Conservation (phyloP, 2,329 filamentous ascomycete species). For the Apiospora malaysiana region DNA sequence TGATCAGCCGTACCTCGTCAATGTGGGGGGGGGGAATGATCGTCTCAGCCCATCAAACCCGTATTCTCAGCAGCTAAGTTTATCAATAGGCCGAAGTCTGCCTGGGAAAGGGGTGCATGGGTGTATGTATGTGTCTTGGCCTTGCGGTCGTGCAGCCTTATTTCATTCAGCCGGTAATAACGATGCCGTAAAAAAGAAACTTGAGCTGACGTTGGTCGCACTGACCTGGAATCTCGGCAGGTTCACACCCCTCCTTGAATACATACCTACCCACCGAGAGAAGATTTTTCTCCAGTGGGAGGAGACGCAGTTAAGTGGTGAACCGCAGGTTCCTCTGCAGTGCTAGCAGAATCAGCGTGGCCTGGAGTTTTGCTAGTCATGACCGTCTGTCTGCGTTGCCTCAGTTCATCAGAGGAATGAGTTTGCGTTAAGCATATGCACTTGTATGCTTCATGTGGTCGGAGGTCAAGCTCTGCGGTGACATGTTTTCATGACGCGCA, state of each 20-base stretch:
- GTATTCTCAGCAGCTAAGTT: neutral
- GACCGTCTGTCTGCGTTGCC: neutral
- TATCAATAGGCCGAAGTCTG: neutral
- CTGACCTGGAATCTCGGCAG: neutral
- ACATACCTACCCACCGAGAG: no score
- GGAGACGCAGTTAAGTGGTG: no score
- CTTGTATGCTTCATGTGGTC: neutral
- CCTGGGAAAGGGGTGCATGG: neutral
- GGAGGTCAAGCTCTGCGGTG: neutral
- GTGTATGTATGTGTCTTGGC: no score
- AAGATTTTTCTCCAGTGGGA: no score
- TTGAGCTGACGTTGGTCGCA: neutral
- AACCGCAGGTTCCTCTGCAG: neutral
- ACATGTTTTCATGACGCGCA: neutral
- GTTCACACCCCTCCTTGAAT: no score
- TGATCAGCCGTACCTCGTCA: neutral
- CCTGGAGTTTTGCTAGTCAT: neutral
- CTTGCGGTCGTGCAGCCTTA: neutral
- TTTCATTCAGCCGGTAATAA: slow-evolving; percentile 2
- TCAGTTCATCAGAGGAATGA: neutral
- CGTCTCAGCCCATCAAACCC: neutral
- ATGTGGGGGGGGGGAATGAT: neutral
- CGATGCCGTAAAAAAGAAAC: neutral
- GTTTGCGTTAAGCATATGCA: neutral
- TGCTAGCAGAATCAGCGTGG: no score